phyloP scores from a whole-genome alignment of 257 asterid genomes.

The Anisodus acutangulus region DNA sequence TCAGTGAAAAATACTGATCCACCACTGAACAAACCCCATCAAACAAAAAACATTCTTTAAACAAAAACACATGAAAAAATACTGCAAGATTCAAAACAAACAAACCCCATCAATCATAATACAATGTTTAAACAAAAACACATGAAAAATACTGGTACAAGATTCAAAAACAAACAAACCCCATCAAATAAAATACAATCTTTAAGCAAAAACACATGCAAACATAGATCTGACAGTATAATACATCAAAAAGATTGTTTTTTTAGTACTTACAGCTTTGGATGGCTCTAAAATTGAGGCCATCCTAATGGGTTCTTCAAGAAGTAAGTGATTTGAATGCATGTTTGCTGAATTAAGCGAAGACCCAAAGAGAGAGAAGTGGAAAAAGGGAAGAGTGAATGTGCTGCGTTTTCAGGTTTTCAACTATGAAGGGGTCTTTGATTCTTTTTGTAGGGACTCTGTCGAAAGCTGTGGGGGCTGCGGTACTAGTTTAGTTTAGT shows the following conservation, averaged over 20 bases:
- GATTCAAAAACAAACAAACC: conserved; percentile 14
- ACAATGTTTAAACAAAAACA: not conserved
- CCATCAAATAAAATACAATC: conserved; percentile 19
- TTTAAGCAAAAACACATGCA: not conserved
- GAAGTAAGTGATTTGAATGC: conserved; percentile 81
- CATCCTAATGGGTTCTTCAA: conserved; percentile 94
- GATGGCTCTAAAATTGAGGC: conserved; percentile 94
- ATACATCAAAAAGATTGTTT: not conserved
- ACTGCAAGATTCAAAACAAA: conserved; percentile 46
- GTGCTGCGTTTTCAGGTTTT: not conserved
- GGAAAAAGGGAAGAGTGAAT: not conserved
- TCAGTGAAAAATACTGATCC: too few relatives aligned
- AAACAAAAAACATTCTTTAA: conserved; percentile 4
- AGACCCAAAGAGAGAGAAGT: not conserved
- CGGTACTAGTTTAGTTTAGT: not conserved
- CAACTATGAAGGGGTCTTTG: not conserved
- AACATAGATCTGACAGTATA: conserved; percentile 7
- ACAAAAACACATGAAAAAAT: conserved; percentile 43
- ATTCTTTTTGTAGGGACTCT: not conserved
- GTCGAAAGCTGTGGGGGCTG: not conserved
- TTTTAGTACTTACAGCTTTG: conserved; percentile 54
- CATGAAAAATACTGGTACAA: conserved; percentile 55
- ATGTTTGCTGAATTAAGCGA: conserved; percentile 37
- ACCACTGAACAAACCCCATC: conserved; percentile 12
- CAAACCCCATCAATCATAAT: conserved; percentile 28